These are phyloP conservation scores for Haplosporangium gracile DNA, from an alignment of 192 early-diverging fungal genomes.

Conservation along the genomic window DNA sequence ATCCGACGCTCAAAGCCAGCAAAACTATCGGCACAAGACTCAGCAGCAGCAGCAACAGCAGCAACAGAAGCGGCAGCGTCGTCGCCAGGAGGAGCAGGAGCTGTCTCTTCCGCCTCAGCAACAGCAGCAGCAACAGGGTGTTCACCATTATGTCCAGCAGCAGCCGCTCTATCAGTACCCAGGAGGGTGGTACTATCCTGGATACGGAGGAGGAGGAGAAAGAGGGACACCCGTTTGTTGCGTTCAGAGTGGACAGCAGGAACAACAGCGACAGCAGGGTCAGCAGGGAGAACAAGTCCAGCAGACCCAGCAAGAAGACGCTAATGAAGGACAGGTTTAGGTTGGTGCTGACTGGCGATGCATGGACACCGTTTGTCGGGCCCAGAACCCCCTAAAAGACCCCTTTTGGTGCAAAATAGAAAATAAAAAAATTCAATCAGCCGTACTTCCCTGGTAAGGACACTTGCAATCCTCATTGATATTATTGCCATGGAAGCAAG, in stretches of 20 bases:
- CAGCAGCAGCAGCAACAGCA: background rate
- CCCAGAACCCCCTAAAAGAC: background rate
- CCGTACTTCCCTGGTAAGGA: background rate
- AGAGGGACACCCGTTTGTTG: background rate
- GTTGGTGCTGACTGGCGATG: background rate
- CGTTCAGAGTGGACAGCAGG: background rate
- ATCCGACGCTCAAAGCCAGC: background rate
- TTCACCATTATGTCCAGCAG: background rate
- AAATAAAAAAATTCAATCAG: background rate
- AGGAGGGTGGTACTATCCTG: background rate
- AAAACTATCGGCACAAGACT: no score
- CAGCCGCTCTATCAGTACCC: constrained; percentile 1
- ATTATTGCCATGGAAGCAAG: background rate
- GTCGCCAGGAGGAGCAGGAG: background rate
- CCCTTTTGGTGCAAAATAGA: no score
- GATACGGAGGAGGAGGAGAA: background rate
- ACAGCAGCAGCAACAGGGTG: background rate
- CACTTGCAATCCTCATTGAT: background rate
- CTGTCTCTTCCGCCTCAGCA: background rate
- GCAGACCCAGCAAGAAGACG: no score
- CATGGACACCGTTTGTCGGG: background rate
- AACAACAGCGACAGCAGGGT: background rate
- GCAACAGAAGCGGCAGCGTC: background rate
- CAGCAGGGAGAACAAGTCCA: background rate
- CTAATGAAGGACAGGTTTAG: background rate